Evolutionary conservation across 2,329 filamentous ascomycete species (phyloP).

Genomic region (Talaromyces funiculosus): DNA sequence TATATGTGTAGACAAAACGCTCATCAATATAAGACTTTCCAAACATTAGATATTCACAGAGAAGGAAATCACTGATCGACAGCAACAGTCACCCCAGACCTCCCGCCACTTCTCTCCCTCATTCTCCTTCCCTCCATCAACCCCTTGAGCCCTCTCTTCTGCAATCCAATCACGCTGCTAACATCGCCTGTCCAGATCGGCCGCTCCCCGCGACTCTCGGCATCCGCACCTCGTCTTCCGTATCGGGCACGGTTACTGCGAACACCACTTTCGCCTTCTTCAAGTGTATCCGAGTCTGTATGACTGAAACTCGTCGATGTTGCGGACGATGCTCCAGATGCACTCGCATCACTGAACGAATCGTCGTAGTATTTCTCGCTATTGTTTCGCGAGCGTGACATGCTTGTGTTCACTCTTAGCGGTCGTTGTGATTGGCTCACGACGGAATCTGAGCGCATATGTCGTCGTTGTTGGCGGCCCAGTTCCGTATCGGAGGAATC

Average conservation of each 20-base stretch:
- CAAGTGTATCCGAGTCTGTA: constrained; percentile 29
- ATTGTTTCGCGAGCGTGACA: constrained; percentile 22
- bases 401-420: constrained; percentile 38
- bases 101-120: constrained; percentile 57
- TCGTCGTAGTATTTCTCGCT: constrained; percentile 30
- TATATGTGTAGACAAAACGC: constrained; percentile 5
- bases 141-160: constrained; percentile 86
- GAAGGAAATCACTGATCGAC: background rate
- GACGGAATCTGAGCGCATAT: background rate
- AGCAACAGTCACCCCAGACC: constrained; percentile 7
- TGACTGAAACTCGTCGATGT: constrained; percentile 35
- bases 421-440: constrained; percentile 29
- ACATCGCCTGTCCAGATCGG: constrained; percentile 69
- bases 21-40: background rate
- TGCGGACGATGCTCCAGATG: constrained; percentile 32
- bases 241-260: constrained; percentile 28
- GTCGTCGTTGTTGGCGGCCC: constrained; percentile 19
- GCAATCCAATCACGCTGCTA: constrained; percentile 86
- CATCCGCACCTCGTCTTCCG: constrained; percentile 33
- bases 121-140: constrained; percentile 91
- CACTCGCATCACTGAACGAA: constrained; percentile 34
- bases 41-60: background rate
- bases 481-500: constrained; percentile 38
- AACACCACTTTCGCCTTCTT: constrained; percentile 17
- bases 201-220: constrained; percentile 32